phyloP scores from a whole-genome alignment of 768 basidiomycete species.

The Rhodotorula kratochvilovae region DNA sequence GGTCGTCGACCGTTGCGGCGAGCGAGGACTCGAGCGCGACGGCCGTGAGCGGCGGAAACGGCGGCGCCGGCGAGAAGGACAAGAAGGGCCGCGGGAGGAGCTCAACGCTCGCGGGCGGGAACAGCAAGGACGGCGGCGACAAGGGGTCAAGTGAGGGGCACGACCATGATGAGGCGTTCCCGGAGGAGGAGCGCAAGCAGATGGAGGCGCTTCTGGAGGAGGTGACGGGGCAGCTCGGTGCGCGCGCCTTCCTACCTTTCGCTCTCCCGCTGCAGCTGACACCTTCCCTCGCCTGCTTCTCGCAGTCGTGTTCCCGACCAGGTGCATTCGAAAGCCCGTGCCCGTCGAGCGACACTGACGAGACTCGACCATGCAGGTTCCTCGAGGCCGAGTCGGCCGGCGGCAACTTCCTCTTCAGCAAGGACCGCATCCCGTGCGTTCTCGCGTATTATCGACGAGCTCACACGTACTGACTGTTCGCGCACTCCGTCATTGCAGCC shows the following conservation, averaged over 20 bases:
- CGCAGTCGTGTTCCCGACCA: constrained; percentile 32
- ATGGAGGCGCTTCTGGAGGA: constrained; percentile 79
- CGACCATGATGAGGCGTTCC: constrained; percentile 63
- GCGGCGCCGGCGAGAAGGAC: constrained; percentile 15
- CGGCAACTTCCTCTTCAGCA: constrained; percentile 88
- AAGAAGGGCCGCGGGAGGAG: constrained; percentile 44
- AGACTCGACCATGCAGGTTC: constrained; percentile 58
- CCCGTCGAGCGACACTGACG: too few relatives aligned
- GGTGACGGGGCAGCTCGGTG: constrained; percentile 80
- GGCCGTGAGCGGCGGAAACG: background rate
- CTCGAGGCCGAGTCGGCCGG: constrained; percentile 87
- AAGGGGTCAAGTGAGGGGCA: constrained; percentile 37
- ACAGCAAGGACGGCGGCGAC: background rate
- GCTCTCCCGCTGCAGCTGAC: background rate
- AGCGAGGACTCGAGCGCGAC: constrained; percentile 14
- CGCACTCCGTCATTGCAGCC: background rate
- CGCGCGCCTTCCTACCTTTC: background rate
- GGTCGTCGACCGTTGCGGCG: constrained; percentile 29
- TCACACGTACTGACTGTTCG: background rate
- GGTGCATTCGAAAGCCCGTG: too few relatives aligned
- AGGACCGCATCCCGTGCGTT: constrained; percentile 56
- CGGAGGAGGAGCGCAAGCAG: constrained; percentile 75
- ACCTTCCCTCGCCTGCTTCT: background rate
- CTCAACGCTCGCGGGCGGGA: constrained; percentile 41
- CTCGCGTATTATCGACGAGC: background rate